Percentiles rank a stretch among this genome's conserved stretches.
Conservation (phyloP, 768 basidiomycete species). For the Gymnopilus junonius region DNA sequence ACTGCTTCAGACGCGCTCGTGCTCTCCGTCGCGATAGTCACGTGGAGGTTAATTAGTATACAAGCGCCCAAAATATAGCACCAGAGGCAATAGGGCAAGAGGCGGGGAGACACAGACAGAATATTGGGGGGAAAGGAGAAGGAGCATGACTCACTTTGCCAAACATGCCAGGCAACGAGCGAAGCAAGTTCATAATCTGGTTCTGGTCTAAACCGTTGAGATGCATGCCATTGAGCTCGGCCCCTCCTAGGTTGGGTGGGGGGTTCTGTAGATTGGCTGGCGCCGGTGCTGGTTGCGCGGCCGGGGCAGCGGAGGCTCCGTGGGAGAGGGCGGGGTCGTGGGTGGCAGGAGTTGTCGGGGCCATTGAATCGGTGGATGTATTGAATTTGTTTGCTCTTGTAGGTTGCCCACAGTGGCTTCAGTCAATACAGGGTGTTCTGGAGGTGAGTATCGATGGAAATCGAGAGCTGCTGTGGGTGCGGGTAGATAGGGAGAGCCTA, state of each 20-base stretch:
- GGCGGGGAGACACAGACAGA: slow-evolving; percentile 14
- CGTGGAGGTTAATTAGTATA: slow-evolving; percentile 36
- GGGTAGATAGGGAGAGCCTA: slow-evolving; percentile 12
- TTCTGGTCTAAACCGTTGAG: slow-evolving; percentile 48
- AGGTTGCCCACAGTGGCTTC: neutral
- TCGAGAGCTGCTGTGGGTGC: slow-evolving; percentile 10
- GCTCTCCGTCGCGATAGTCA: slow-evolving; percentile 41
- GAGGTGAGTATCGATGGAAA: neutral
- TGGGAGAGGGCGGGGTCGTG: slow-evolving; percentile 46
- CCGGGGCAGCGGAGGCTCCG: slow-evolving; percentile 29
- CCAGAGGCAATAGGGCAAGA: neutral
- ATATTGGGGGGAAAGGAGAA: slow-evolving; percentile 13
- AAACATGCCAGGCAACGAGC: slow-evolving; percentile 56
- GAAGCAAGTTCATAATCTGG: slow-evolving; percentile 64
- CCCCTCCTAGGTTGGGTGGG: slow-evolving; percentile 25
- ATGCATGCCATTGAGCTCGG: slow-evolving; percentile 31
- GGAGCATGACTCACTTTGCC: slow-evolving; percentile 51
- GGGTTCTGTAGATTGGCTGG: slow-evolving; percentile 22
- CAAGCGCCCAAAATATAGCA: slow-evolving; percentile 11
- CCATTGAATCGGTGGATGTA: slow-evolving; percentile 28
- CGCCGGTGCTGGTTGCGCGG: slow-evolving; percentile 33
- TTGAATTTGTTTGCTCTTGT: neutral
- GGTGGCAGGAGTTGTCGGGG: slow-evolving; percentile 38
- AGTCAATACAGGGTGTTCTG: neutral
- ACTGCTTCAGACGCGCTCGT: slow-evolving; percentile 39